These are phyloP conservation scores for Licmophora abbreviata DNA, from an alignment of 108 stramenopile species.

Conservation along the genomic window DNA sequence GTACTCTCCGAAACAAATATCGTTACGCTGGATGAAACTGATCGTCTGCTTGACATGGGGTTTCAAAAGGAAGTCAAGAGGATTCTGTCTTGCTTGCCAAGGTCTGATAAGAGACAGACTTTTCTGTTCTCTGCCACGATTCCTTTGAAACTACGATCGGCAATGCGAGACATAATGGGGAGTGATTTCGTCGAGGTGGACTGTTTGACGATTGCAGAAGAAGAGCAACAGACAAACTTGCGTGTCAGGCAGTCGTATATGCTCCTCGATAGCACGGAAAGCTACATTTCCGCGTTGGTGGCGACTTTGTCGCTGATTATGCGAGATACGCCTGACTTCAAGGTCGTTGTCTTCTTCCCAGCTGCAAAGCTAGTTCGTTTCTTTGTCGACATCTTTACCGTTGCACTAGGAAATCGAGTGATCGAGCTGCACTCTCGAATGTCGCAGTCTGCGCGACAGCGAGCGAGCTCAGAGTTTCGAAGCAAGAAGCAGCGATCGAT, in stretches of 20 bases:
- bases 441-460: slow-evolving; percentile 66
- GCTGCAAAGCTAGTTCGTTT: slow-evolving; percentile 75
- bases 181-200: slow-evolving; percentile 45
- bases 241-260: slow-evolving; percentile 47
- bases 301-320: slow-evolving; percentile 24
- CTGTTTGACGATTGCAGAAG: slow-evolving; percentile 25
- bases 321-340: slow-evolving; percentile 51
- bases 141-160: slow-evolving; percentile 43
- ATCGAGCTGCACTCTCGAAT: slow-evolving; percentile 85
- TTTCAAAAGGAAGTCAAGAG: slow-evolving; percentile 75
- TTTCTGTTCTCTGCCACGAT: slow-evolving; percentile 94
- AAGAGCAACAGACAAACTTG: slow-evolving; percentile 17
- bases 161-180: slow-evolving; percentile 42
- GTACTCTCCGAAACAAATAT: slow-evolving; percentile 36
- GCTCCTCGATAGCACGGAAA: slow-evolving; percentile 27
- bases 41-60: slow-evolving; percentile 88
- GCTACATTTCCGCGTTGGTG: slow-evolving; percentile 34
- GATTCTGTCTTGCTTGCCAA: slow-evolving; percentile 67
- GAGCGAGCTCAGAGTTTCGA: slow-evolving; percentile 59
- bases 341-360: slow-evolving; percentile 85
- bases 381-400: slow-evolving; percentile 68
- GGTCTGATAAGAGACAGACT: slow-evolving; percentile 69
- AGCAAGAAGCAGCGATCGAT: slow-evolving; percentile 16
- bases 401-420: slow-evolving; percentile 31
- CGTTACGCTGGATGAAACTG: slow-evolving; percentile 92